Base-by-base conservation (phyloP, 352 stramenopile species). In the Plasmopara halstedii region DNA sequence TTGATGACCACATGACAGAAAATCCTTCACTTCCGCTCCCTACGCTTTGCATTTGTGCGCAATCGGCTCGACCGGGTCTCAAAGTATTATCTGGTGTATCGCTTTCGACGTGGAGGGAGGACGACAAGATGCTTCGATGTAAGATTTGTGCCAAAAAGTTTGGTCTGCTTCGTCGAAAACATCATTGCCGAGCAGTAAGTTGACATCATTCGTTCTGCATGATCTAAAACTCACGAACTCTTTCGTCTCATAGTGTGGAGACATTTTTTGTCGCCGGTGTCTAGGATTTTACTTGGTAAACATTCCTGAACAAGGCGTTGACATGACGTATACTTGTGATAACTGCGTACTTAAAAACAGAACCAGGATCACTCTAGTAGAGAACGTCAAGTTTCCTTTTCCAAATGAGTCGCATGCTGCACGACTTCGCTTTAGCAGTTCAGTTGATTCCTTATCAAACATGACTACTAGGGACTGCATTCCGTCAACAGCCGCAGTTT, bases 61-160 rank as follows among this genome's bases (percentile, higher is more conserved):
- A 64, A 40, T 50, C 56, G 4, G 50, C 46, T 50, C 61, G 37
- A 15, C 61, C 50, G 4, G 44, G 62, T 4, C 58, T 62, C 7
- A 70, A 63, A 6, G 66, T 85, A 25, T 55, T 85, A 5, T 45
- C 46, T 6, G 76, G 76, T 6, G 67, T 88, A 15, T 22, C 76
- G 1, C 53, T 82, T 21, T 64, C 70, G 2, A 29, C 50, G 2
- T 88, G 76, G 73, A 83, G 76, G 53, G 50, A 65, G 9, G 67
- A 83, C 27, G 60, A 73, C 29, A 64, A 61, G 15, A 62, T 59
- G 1, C 11, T 44, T 19, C 69, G 69, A 17, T 88, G 76, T 27
- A 71, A 67, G 4, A 75, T 85, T 36, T 88, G 76, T 56, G 46
- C 70, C 29, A 83, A 83, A 40, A 81, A 78, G 36, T 88, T 88